Evolutionary conservation across 768 basidiomycete genomes (phyloP).

Genomic region (Russula brevipes): DNA sequence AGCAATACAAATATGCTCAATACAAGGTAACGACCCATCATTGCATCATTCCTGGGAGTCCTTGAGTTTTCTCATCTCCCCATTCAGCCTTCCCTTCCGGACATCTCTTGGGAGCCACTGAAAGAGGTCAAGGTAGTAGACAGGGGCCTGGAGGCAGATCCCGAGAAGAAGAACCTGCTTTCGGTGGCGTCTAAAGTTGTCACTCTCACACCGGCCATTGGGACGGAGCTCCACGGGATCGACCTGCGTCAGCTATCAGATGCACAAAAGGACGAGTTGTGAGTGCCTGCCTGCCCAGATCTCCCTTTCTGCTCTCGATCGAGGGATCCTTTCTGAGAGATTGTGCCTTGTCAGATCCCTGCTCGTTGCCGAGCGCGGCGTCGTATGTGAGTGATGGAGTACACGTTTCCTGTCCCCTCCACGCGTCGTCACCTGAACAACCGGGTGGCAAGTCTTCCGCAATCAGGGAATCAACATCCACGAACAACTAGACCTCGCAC

Average conservation of each 20-base stretch:
- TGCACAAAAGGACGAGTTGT: conserved; percentile 77
- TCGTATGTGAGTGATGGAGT: conserved; percentile 52
- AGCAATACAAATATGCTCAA: conserved; percentile 48
- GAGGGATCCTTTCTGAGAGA: neutral
- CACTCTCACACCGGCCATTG: conserved; percentile 66
- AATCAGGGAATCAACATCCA: conserved; percentile 67
- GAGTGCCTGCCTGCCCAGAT: conserved; percentile 28
- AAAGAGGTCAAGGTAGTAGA: conserved; percentile 55
- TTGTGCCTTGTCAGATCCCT: conserved; percentile 45
- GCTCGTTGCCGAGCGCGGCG: conserved; percentile 68
- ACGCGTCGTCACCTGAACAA: conserved; percentile 1
- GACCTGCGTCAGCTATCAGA: conserved; percentile 65
- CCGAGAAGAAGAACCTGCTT: conserved; percentile 59
- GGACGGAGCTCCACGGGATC: conserved; percentile 68
- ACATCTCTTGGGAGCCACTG: conserved; percentile 60
- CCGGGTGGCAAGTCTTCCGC: conserved; percentile 53
- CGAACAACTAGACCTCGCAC: conserved; percentile 66
- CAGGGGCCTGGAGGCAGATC: conserved; percentile 63
- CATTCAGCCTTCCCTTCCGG: conserved; percentile 57
- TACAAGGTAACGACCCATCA: conserved; percentile 46
- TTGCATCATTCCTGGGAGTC: neutral
- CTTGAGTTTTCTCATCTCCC: neutral
- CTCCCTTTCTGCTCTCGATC: neutral
- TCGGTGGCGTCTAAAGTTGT: conserved; percentile 60
- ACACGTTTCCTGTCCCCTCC: too few species aligned